Evolutionary conservation across 2,329 filamentous ascomycete genomes (phyloP).

Genomic region (Aspergillus caelatus): DNA sequence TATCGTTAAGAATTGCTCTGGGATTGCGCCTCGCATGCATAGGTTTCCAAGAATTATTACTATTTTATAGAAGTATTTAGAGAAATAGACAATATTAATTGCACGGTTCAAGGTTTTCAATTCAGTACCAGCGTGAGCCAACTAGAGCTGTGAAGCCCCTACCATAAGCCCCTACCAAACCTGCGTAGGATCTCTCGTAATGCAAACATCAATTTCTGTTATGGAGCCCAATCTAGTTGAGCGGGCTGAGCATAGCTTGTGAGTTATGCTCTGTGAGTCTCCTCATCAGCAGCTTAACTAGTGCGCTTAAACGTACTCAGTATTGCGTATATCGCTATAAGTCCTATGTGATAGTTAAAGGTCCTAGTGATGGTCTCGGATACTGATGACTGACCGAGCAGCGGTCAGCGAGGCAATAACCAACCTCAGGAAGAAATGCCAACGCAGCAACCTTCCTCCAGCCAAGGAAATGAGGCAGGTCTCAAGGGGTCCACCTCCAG

Average conservation of each 20-base stretch:
- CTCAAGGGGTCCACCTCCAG: conserved; percentile 16
- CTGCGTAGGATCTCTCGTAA: not conserved
- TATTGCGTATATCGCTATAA: not conserved
- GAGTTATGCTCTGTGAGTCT: not conserved
- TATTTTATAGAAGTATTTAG: not conserved
- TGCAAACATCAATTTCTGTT: not conserved
- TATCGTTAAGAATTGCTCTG: not conserved
- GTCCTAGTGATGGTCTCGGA: not conserved
- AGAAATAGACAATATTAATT: not conserved
- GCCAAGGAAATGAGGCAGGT: not conserved
- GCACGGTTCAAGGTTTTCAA: not conserved
- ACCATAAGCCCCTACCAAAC: not conserved
- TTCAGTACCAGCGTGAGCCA: not conserved
- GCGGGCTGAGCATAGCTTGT: no score
- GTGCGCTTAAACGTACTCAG: not conserved
- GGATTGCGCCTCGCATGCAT: not conserved
- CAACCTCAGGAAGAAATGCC: no score
- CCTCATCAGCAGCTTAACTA: not conserved
- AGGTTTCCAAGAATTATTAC: not conserved
- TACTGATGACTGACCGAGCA: not conserved
- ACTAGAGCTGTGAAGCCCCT: not conserved
- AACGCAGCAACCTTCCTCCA: not conserved
- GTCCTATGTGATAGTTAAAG: not conserved
- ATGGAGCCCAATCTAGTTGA: not conserved
- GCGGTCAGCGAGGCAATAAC: not conserved